Percentiles rank a stretch among this genome's conserved stretches.
phyloP scores from a whole-genome alignment of 2,329 filamentous ascomycete genomes.

The Corniculantispora saksenae region DNA sequence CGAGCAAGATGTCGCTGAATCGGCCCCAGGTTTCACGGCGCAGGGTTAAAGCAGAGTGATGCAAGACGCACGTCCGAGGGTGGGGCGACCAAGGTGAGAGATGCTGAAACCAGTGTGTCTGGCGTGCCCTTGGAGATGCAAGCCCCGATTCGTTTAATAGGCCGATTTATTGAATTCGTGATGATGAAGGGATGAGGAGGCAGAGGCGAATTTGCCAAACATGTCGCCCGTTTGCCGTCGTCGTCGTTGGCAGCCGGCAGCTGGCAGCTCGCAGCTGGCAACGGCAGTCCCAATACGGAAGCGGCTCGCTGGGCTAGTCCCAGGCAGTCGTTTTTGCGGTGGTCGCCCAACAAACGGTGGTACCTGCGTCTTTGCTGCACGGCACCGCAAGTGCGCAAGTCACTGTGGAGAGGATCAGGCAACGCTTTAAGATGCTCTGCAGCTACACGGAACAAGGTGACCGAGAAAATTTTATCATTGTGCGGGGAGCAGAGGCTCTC shows the following conservation, averaged over 20 bases:
- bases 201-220: background rate
- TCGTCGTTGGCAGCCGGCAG: background rate
- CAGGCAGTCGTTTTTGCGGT: slow-evolving; percentile 1
- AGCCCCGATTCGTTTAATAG: background rate
- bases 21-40: slow-evolving; percentile 15
- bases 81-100: background rate
- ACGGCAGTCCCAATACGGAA: background rate
- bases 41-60: slow-evolving; percentile 12
- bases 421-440: slow-evolving; percentile 3
- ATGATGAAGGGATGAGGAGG: background rate
- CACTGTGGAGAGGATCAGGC: slow-evolving; percentile 8
- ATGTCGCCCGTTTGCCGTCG: background rate
- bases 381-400: slow-evolving; percentile 2
- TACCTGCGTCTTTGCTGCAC: slow-evolving; percentile 9
- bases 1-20: slow-evolving; percentile 10
- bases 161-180: background rate
- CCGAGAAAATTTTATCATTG: background rate
- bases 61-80: slow-evolving; percentile 15
- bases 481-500: slow-evolving; percentile 6
- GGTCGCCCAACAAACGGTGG: background rate
- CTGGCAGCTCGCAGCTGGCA: slow-evolving; percentile 4
- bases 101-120: slow-evolving; percentile 13
- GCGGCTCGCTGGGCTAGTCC: background rate
- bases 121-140: background rate
- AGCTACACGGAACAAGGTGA: background rate